phyloP scores from a whole-genome alignment of 2,329 filamentous ascomycete species.

The Botrytis fragariae region DNA sequence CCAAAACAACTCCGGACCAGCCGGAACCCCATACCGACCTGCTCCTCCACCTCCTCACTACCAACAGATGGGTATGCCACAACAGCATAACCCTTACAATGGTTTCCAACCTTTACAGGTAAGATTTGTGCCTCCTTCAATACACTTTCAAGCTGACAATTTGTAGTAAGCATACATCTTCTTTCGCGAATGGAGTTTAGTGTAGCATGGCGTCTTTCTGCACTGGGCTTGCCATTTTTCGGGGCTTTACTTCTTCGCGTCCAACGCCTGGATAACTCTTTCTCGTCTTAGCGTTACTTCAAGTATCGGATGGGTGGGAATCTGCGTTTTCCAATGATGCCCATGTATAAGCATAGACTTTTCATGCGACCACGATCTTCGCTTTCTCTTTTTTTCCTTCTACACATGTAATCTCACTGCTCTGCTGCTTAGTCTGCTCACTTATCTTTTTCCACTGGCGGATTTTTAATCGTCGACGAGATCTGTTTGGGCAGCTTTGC shows the following conservation, averaged over 20 bases:
- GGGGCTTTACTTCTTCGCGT: constrained; percentile 38
- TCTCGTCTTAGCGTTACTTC: constrained; percentile 42
- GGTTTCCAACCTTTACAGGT: constrained; percentile 39
- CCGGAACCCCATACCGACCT: constrained; percentile 94
- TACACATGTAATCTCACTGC: constrained; percentile 32
- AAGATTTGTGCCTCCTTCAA: constrained; percentile 20
- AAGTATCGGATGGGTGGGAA: constrained; percentile 41
- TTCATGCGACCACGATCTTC: constrained; percentile 40
- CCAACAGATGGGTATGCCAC: constrained; percentile 55
- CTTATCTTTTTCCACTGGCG: constrained; percentile 25
- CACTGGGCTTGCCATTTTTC: constrained; percentile 36
- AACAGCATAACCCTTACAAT: constrained; percentile 37
- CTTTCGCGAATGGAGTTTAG: constrained; percentile 39
- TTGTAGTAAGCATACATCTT: constrained; percentile 39
- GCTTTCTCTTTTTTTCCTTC: constrained; percentile 29
- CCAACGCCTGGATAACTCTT: constrained; percentile 41
- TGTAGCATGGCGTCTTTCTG: constrained; percentile 40
- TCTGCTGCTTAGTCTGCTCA: constrained; percentile 27
- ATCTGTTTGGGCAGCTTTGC: constrained; percentile 24
- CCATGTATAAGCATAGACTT: constrained; percentile 42
- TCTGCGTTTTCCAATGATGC: constrained; percentile 40
- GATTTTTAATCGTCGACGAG: constrained; percentile 21
- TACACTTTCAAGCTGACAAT: constrained; percentile 1
- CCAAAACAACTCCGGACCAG: constrained; percentile 97
- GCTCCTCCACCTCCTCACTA: constrained; percentile 78